Conservation (phyloP, 495 filamentous ascomycete genomes). For the Podospora anserina region DNA sequence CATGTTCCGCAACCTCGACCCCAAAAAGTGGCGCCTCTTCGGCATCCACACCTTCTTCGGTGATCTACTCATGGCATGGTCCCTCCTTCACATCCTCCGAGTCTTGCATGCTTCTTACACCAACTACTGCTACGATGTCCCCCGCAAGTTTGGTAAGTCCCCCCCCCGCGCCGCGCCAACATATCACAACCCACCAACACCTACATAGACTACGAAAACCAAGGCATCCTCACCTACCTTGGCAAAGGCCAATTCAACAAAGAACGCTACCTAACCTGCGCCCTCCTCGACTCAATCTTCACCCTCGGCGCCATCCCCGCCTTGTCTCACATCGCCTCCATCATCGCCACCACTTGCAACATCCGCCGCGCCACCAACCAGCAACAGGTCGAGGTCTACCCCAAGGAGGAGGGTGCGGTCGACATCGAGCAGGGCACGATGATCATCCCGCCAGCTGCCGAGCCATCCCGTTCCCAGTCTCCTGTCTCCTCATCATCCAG, state of each 20-base stretch:
- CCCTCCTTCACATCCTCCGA: background rate
- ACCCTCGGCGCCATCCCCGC: background rate
- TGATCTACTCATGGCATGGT: background rate
- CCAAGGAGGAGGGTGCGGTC: background rate
- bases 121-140: constrained; percentile 5
- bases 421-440: constrained; percentile 5
- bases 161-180: too few relatives aligned
- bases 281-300: background rate
- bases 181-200: background rate
- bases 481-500: background rate
- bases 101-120: constrained; percentile 1
- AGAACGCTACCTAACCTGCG: background rate
- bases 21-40: constrained; percentile 1
- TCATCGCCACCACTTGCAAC: constrained; percentile 60
- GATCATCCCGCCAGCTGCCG: background rate
- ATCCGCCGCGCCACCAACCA: constrained; percentile 49
- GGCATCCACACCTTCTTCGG: constrained; percentile 6
- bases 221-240: constrained; percentile 3
- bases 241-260: constrained; percentile 3
- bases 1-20: background rate
- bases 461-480: background rate
- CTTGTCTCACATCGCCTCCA: constrained; percentile 9
- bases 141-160: constrained; percentile 5
- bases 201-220: constrained; percentile 1
- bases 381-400: constrained; percentile 13